These are phyloP conservation scores for Deuterostichococcus epilithicus DNA, from an alignment of 139 green algal species.

Conservation along the genomic window DNA sequence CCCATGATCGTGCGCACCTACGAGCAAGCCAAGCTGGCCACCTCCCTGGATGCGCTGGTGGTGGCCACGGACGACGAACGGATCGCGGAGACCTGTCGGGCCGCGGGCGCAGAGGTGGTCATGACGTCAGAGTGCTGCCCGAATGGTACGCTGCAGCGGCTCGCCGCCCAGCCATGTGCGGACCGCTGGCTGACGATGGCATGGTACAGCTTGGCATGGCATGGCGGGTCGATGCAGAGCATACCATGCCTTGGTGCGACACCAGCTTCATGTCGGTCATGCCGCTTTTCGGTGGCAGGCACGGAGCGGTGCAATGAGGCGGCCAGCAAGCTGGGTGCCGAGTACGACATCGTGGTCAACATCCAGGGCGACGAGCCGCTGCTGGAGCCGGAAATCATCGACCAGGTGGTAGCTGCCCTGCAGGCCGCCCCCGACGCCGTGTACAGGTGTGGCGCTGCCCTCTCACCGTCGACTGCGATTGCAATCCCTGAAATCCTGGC, in stretches of 20 bases:
- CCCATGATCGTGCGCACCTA: constrained; percentile 71
- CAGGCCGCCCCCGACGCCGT: constrained; percentile 50
- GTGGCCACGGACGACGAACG: constrained; percentile 73
- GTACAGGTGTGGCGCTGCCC: constrained; percentile 29
- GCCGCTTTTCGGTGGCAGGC: constrained; percentile 13
- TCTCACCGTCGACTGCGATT: too few relatives aligned
- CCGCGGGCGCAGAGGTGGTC: constrained; percentile 55
- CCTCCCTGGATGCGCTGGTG: constrained; percentile 48
- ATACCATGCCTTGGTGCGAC: neutral
- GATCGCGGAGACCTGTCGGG: constrained; percentile 44
- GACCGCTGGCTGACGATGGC: too few relatives aligned
- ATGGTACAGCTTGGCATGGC: too few relatives aligned
- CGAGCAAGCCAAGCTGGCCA: constrained; percentile 52
- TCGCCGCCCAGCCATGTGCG: too few relatives aligned
- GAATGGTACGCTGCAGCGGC: too few relatives aligned
- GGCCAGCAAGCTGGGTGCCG: constrained; percentile 23
- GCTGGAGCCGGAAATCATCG: constrained; percentile 68
- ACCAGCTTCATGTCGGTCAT: neutral
- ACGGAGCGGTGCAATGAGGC: constrained; percentile 65
- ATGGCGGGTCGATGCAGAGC: too few relatives aligned
- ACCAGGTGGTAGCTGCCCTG: constrained; percentile 59
- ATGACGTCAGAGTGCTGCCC: constrained; percentile 55
- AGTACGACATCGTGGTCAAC: constrained; percentile 74
- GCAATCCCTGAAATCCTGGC: too few relatives aligned
- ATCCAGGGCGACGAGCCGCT: constrained; percentile 77